Percentiles rank a stretch among this genome's conserved stretches.
These are phyloP conservation scores for Phanerochaete sordida DNA, from an alignment of 768 basidiomycete genomes.

Conservation along the genomic window DNA sequence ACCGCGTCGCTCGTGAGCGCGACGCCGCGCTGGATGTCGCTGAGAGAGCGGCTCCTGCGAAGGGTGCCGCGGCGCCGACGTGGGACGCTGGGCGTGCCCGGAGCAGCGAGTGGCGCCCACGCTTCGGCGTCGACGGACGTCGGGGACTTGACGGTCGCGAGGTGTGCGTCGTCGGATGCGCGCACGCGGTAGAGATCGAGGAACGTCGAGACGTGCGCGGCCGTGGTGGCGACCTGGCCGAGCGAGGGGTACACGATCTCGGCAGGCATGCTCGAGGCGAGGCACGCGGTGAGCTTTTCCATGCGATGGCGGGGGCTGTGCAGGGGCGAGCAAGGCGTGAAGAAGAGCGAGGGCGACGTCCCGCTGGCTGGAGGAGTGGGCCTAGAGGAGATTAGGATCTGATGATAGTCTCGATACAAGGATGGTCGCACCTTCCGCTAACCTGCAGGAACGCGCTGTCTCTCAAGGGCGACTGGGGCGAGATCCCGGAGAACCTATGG, in stretches of 20 bases:
- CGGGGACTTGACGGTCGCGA: constrained; percentile 11
- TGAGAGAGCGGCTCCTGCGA: constrained; percentile 22
- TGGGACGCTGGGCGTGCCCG: neutral
- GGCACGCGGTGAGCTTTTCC: constrained; percentile 15
- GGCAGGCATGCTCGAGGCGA: constrained; percentile 8
- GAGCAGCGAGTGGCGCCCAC: constrained; percentile 1
- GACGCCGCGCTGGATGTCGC: constrained; percentile 7
- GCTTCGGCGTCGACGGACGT: neutral
- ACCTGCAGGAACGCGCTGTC: constrained; percentile 1
- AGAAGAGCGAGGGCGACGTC: constrained; percentile 3
- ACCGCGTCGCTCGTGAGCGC: constrained; percentile 1
- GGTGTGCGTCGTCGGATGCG: constrained; percentile 5
- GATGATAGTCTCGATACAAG: neutral
- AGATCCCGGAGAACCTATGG: neutral
- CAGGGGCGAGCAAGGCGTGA: constrained; percentile 1
- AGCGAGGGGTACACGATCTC: constrained; percentile 21
- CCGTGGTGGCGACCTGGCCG: constrained; percentile 13
- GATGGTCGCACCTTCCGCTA: neutral
- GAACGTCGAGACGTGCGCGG: constrained; percentile 19
- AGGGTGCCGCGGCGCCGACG: neutral
- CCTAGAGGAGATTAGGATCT: neutral
- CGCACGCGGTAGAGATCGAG: constrained; percentile 24
- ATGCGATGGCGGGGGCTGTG: constrained; percentile 2
- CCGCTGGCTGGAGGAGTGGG: neutral
- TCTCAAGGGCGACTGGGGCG: constrained; percentile 7